Percentiles rank a stretch among this genome's conserved stretches.
These are phyloP conservation scores for Nyctanthes arbortristis DNA, from an alignment of 257 asterid species.

Conservation along the genomic window DNA sequence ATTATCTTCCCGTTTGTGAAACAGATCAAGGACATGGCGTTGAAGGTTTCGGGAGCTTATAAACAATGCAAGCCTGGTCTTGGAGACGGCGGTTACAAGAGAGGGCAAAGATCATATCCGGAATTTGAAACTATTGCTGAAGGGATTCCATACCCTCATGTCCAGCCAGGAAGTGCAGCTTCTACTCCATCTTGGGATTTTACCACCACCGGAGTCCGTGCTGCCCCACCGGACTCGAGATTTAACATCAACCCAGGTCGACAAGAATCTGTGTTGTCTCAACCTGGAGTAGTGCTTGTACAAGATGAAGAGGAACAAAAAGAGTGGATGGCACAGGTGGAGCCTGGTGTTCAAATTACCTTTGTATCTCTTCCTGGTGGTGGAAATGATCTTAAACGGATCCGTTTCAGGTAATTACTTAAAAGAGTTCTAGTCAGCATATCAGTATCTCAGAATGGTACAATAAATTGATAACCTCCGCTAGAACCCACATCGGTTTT, in stretches of 20 bases:
- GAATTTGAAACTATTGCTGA: slow-evolving; percentile 69
- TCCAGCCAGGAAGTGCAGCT: slow-evolving; percentile 69
- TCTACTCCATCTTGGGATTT: slow-evolving; percentile 90
- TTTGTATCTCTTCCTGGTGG: slow-evolving; percentile 79
- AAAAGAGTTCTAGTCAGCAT: not conserved
- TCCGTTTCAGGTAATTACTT: slow-evolving; percentile 67
- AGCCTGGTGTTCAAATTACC: slow-evolving; percentile 90
- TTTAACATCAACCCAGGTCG: slow-evolving; percentile 48
- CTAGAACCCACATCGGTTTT: not conserved
- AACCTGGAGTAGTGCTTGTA: slow-evolving; percentile 48
- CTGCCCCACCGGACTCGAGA: slow-evolving; percentile 44
- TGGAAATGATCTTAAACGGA: slow-evolving; percentile 85
- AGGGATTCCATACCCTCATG: slow-evolving; percentile 56
- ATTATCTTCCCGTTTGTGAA: slow-evolving; percentile 5
- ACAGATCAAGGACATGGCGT: slow-evolving; percentile 93
- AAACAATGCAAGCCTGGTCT: slow-evolving; percentile 64
- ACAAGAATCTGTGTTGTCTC: slow-evolving; percentile 42
- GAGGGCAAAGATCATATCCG: slow-evolving; percentile 56
- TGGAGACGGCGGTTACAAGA: slow-evolving; percentile 50
- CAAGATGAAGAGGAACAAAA: slow-evolving; percentile 64
- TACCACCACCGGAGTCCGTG: slow-evolving; percentile 37
- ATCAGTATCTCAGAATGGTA: not conserved
- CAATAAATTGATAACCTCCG: not conserved
- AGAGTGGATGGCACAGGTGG: slow-evolving; percentile 92
- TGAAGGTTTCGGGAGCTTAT: slow-evolving; percentile 71